phyloP scores from a whole-genome alignment of 345 rosid species.

The Euphorbia peplus region DNA sequence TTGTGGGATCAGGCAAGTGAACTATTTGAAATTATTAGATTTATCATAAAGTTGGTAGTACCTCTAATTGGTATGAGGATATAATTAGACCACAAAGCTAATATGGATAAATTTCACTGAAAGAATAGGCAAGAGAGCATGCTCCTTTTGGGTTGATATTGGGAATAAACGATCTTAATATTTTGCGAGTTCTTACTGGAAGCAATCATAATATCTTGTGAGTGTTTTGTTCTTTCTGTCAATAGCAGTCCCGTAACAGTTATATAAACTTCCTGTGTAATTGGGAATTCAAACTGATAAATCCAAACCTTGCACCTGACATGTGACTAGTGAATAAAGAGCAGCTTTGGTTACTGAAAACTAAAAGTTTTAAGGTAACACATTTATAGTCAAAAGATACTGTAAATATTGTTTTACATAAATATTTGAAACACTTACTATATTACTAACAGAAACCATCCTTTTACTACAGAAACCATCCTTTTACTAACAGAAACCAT shows the following conservation, averaged over 20 bases:
- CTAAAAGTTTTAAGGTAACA: background rate
- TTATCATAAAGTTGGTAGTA: background rate
- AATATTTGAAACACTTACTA: background rate
- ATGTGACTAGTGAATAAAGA: background rate
- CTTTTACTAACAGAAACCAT: background rate
- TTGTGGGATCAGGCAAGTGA: slow-evolving; percentile 85
- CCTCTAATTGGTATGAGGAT: background rate
- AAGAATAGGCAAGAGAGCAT: background rate
- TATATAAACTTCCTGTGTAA: background rate
- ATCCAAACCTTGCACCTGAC: background rate
- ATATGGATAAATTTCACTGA: background rate
- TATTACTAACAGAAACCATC: background rate
- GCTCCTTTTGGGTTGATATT: background rate
- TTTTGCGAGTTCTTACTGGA: background rate
- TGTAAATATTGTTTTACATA: background rate
- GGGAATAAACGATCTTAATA: no score
- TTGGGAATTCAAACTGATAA: background rate
- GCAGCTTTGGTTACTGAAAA: background rate
- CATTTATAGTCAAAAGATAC: background rate
- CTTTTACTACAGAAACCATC: background rate
- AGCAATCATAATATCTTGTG: background rate
- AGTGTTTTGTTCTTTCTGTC: background rate
- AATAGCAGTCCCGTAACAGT: background rate
- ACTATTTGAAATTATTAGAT: background rate
- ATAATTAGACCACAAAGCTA: background rate